phyloP scores from a whole-genome alignment of 2,329 filamentous ascomycete genomes.

The Metarhizium sp. region DNA sequence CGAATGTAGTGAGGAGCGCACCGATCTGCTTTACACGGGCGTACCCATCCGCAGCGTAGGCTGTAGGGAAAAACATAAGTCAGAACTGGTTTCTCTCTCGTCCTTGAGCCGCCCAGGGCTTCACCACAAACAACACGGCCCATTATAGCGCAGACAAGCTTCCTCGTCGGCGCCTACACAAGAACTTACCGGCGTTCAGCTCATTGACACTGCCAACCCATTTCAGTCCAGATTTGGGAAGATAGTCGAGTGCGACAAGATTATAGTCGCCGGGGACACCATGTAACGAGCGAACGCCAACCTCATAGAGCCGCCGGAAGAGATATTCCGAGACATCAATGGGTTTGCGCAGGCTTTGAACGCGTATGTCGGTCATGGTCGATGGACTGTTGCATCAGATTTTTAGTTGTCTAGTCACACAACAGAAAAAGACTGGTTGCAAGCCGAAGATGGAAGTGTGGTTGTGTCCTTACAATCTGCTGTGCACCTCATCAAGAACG shows the following conservation, averaged over 20 bases:
- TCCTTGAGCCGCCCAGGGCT: too few species aligned
- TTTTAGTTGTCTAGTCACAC: too few species aligned
- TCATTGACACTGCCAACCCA: constrained; percentile 67
- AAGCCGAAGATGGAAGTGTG: too few species aligned
- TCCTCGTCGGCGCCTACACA: background rate
- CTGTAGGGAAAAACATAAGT: constrained; percentile 24
- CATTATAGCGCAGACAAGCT: background rate
- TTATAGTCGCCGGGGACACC: constrained; percentile 70
- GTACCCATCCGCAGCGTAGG: constrained; percentile 74
- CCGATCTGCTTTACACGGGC: constrained; percentile 62
- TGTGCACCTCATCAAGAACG: too few species aligned
- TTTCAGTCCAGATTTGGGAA: constrained; percentile 46
- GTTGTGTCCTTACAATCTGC: too few species aligned
- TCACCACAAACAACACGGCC: too few species aligned
- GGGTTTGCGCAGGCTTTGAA: constrained; percentile 35
- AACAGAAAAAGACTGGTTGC: too few species aligned
- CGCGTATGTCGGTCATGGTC: constrained; percentile 28
- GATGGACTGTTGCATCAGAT: background rate
- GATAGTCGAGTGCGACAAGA: constrained; percentile 57
- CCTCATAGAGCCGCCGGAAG: constrained; percentile 52
- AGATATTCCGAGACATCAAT: constrained; percentile 59
- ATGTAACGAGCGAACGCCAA: constrained; percentile 56
- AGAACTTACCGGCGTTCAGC: constrained; percentile 54
- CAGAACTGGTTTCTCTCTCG: constrained; percentile 2
- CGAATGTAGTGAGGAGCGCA: constrained; percentile 66